Conservation (phyloP, 2,329 filamentous ascomycete genomes). For the Diplodia intermedia region DNA sequence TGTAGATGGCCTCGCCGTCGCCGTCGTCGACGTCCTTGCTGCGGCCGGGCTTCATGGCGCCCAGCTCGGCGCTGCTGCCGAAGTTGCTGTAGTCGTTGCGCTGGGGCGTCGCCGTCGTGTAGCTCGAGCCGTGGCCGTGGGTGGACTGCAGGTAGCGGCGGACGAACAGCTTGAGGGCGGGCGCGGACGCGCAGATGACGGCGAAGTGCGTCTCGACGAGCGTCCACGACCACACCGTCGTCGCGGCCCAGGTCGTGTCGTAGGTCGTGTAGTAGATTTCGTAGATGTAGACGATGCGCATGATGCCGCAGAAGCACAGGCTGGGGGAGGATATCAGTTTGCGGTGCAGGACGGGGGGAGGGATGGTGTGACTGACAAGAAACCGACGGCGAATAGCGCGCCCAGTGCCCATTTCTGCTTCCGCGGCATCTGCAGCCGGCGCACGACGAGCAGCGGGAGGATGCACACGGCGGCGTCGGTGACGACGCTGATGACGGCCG, state of each 20-base stretch:
- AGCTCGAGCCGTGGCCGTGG: background rate
- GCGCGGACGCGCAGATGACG: constrained; percentile 54
- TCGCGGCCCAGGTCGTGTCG: constrained; percentile 52
- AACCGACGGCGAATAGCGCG: constrained; percentile 53
- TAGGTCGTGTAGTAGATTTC: constrained; percentile 46
- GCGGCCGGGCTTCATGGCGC: background rate
- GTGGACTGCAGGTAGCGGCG: constrained; percentile 8
- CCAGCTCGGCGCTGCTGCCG: background rate
- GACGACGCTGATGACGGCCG: constrained; percentile 48
- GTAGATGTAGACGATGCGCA: constrained; percentile 49
- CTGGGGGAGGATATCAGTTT: constrained; percentile 31
- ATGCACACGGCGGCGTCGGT: constrained; percentile 51
- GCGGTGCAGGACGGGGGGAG: no score
- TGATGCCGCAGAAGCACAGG: constrained; percentile 46
- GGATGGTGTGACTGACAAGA: constrained; percentile 45
- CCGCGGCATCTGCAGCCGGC: constrained; percentile 52
- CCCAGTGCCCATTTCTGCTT: constrained; percentile 55
- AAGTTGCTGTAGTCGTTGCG: constrained; percentile 6
- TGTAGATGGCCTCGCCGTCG: background rate
- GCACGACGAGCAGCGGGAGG: constrained; percentile 53
- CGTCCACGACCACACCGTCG: constrained; percentile 52
- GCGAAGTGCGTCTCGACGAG: constrained; percentile 51
- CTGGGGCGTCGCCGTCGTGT: background rate
- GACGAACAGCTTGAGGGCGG: constrained; percentile 53
- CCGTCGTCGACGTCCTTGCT: no score